Evolutionary conservation across 2,329 filamentous ascomycete genomes (phyloP), one percentile per base, ranked within the genome.

Genomic region (Clonostachys solani): DNA sequence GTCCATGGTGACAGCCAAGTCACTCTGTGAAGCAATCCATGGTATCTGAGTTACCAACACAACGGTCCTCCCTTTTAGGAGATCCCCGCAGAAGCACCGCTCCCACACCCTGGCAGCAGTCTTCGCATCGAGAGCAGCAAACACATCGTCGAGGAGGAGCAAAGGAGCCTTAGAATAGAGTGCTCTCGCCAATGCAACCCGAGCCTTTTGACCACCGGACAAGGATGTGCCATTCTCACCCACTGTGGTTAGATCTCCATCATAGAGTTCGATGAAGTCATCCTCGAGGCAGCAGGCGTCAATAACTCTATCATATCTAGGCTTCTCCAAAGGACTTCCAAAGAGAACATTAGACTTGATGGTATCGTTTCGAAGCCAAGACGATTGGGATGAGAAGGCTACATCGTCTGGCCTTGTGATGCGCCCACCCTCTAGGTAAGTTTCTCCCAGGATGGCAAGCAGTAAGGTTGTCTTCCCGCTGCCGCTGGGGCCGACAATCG

Each of bases 101-200:
- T 78, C 71, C 73, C 78, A 83, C 2, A 84, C 67, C 4, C 69
- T 65, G 15, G 75, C 74, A 1, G 76, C 73, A 0, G 80, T 83
- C 52, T 80, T 79, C 16, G 79, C 71, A 53, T 83, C 80, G 1
- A 83, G 65, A 0, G 80, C 80, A 1, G 79, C 78, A 52, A 83
- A 80, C 4, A 82, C 70, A 49, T 83, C 80, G 51, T 83, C 80
- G 2, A 83, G 69, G 1, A 83, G 63, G 18, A 83, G 62, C 3
- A 81, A 65, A 2, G 75, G 66, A 0, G 79, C 72, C 46, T 74
- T 74, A 2, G 78, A 81, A 57, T 83, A 83, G 2, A 83, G 57
- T 7, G 78, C 75, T 48, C 80, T 68, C 2, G 80, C 80, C 34
- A 83, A 59, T 12, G 78, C 76, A 35, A 82, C 74, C 6, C 78